These are phyloP conservation scores for Gaultheria prostrata DNA, from an alignment of 148 eudicot genomes.

Conservation along the genomic window DNA sequence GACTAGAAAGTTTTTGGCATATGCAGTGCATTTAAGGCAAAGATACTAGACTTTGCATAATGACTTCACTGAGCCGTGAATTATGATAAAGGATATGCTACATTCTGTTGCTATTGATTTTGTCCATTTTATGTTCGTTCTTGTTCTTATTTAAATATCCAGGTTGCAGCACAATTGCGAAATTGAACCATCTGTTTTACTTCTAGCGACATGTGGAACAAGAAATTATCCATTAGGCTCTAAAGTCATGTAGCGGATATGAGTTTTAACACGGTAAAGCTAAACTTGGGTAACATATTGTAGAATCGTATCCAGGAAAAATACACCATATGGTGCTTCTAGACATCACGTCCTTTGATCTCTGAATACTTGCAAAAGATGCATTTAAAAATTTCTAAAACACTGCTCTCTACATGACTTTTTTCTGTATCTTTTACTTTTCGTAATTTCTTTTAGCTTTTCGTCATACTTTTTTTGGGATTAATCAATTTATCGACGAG, in stretches of 20 bases:
- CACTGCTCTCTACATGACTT: background rate
- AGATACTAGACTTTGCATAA: background rate
- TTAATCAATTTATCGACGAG: too few species aligned
- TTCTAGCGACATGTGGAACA: background rate
- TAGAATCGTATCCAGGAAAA: background rate
- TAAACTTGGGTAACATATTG: background rate
- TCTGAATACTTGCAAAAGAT: background rate
- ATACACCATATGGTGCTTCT: background rate
- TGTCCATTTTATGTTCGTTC: background rate
- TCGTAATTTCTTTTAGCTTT: too few species aligned
- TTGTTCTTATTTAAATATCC: background rate
- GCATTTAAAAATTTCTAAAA: background rate
- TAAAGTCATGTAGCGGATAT: too few species aligned
- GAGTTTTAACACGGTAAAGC: background rate
- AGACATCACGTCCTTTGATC: background rate
- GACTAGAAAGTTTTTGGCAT: background rate
- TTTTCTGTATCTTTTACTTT: too few species aligned
- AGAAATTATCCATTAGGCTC: background rate
- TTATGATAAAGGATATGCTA: background rate
- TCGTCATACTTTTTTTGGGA: too few species aligned
- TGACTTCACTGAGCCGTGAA: background rate
- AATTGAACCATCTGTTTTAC: background rate
- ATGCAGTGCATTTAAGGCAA: background rate
- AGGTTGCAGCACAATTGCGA: background rate
- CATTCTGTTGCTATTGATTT: background rate